Conservation (phyloP, 2,329 filamentous ascomycete genomes). For the Cladorrhinum sp. region DNA sequence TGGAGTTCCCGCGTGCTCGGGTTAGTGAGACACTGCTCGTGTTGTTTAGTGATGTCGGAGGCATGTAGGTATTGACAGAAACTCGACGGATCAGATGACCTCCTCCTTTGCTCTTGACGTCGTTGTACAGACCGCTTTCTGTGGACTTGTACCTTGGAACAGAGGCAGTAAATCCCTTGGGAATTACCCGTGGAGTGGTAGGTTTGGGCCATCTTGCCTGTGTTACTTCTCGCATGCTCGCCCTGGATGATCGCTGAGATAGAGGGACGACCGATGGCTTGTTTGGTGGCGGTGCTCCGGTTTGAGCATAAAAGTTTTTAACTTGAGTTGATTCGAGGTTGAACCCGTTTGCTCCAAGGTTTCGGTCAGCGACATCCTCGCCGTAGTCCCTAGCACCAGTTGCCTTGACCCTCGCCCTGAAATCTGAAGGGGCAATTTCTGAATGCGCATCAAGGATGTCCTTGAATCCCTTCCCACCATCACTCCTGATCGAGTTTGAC, state of each 20-base stretch:
- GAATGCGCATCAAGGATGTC: conserved; percentile 59
- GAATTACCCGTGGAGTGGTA: not conserved
- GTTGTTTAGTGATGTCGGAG: not conserved
- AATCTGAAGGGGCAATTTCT: conserved; percentile 47
- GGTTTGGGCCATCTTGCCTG: not conserved
- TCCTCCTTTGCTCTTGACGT: not conserved
- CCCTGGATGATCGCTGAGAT: not conserved
- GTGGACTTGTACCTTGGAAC: not conserved
- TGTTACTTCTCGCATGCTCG: not conserved
- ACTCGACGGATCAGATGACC: conserved; percentile 15
- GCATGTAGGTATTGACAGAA: conserved; percentile 25
- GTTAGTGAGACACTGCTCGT: not conserved
- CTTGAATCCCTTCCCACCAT: conserved; percentile 37
- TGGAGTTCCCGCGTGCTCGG: not conserved
- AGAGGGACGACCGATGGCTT: not conserved
- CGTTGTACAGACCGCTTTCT: not conserved
- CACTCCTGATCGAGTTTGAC: conserved; percentile 35
- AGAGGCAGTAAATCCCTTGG: conserved; percentile 4
- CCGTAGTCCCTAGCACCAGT: conserved; percentile 54
- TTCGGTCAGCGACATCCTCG: conserved; percentile 65
- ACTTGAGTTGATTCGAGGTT: conserved; percentile 35
- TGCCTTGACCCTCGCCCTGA: conserved; percentile 47
- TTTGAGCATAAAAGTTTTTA: conserved; percentile 36
- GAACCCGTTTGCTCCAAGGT: conserved; percentile 42
- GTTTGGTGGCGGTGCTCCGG: conserved; percentile 17